Percentiles rank a stretch among this genome's conserved stretches.
phyloP scores from a whole-genome alignment of 176 grass and related monocot genomes.

The Zea luxurians region DNA sequence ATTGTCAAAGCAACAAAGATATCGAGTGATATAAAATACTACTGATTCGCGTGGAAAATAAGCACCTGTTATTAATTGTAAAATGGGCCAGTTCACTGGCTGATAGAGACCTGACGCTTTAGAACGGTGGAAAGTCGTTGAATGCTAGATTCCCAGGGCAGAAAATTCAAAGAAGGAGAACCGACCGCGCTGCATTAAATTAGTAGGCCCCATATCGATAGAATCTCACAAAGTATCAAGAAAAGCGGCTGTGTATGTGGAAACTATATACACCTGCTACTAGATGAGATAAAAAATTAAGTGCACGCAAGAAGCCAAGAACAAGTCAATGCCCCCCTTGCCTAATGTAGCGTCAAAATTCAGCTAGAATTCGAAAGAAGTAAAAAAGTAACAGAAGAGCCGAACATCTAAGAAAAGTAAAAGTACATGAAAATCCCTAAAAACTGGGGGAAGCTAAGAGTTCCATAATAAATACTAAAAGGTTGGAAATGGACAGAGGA shows the following conservation, averaged over 20 bases:
- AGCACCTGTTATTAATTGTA: neutral
- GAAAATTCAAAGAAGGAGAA: conserved; percentile 32
- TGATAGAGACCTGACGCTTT: conserved; percentile 37
- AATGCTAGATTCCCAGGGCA: conserved; percentile 45
- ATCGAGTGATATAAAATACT: conserved; percentile 12
- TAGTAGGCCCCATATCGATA: conserved; percentile 2
- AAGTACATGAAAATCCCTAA: neutral
- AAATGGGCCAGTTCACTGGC: conserved; percentile 29
- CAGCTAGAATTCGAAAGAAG: neutral
- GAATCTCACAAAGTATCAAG: conserved; percentile 35
- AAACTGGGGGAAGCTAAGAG: neutral
- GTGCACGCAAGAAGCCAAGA: conserved; percentile 26
- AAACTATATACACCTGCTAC: neutral
- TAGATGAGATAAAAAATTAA: neutral
- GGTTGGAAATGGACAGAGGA: neutral
- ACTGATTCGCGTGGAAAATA: conserved; percentile 12
- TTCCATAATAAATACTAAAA: neutral
- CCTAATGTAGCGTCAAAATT: conserved; percentile 16
- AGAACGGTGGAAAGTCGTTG: conserved; percentile 2
- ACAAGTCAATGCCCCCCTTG: neutral
- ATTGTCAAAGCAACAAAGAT: conserved; percentile 13
- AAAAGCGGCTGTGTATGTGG: neutral
- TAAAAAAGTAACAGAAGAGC: conserved; percentile 16
- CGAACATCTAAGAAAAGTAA: neutral
- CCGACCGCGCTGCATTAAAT: conserved; percentile 32